Evolutionary conservation across 1,139 yeast genomes (phyloP).

Genomic region (Pneumocystis sp.): DNA sequence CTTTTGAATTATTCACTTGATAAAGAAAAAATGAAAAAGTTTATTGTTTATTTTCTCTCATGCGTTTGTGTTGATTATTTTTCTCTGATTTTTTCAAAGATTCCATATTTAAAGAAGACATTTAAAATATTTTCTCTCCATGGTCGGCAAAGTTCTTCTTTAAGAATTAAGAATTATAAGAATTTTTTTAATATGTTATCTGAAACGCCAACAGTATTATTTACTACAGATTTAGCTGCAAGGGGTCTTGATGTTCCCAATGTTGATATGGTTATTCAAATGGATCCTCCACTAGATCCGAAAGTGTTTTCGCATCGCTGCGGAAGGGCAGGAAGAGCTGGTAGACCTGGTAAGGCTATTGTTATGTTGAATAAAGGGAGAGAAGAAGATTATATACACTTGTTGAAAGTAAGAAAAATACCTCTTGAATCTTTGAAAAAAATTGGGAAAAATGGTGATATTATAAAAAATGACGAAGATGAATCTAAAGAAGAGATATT

Average conservation of each 20-base stretch:
- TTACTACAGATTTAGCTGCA: conserved; percentile 52
- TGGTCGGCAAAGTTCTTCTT: conserved; percentile 65
- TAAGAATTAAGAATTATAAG: conserved; percentile 57
- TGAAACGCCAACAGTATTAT: conserved; percentile 39
- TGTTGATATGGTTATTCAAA: conserved; percentile 72
- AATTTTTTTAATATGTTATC: conserved; percentile 35
- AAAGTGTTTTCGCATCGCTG: conserved; percentile 76
- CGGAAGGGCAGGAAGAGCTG: conserved; percentile 90
- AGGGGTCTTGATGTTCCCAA: conserved; percentile 89
- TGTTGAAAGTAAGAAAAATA: conserved; percentile 62
- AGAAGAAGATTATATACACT: conserved; percentile 70
- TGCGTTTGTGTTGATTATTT: conserved; percentile 69
- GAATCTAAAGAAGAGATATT: neutral
- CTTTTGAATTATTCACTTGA: conserved; percentile 27
- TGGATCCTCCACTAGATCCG: conserved; percentile 86
- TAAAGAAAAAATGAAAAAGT: conserved; percentile 47
- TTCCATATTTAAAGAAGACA: conserved; percentile 12
- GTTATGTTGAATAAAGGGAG: conserved; percentile 55
- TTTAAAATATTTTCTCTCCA: conserved; percentile 51
- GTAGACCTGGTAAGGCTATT: conserved; percentile 63
- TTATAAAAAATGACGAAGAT: conserved; percentile 17
- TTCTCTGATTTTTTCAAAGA: conserved; percentile 37
- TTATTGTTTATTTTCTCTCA: conserved; percentile 84
- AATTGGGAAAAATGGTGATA: conserved; percentile 1
- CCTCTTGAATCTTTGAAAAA: conserved; percentile 24